Conservation (phyloP, 164 flowering plant species). For the Tetracentron sinense region DNA sequence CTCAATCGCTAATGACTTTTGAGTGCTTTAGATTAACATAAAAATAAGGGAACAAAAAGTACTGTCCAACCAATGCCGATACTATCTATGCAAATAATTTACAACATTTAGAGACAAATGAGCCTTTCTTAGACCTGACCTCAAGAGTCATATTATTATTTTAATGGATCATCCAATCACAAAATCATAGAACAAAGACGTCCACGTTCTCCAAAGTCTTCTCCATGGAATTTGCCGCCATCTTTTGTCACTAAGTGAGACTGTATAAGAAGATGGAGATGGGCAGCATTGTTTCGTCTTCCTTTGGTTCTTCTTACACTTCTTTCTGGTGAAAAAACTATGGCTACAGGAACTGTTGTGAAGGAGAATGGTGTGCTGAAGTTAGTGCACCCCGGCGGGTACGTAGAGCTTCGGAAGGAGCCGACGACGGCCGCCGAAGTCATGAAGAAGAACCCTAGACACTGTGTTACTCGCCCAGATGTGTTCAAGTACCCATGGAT, state of each 20-base stretch:
- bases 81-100: too few relatives aligned
- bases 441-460: slow-evolving; percentile 54
- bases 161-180: neutral
- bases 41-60: neutral
- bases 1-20: too few relatives aligned
- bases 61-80: too few relatives aligned
- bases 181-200: slow-evolving; percentile 3
- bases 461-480: slow-evolving; percentile 57
- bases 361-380: slow-evolving; percentile 39
- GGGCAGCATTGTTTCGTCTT: slow-evolving; percentile 5
- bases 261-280: slow-evolving; percentile 8
- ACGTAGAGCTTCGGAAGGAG: slow-evolving; percentile 32
- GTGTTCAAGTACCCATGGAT: slow-evolving; percentile 57
- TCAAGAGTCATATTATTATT: neutral
- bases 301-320: neutral
- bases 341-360: slow-evolving; percentile 17
- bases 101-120: too few relatives aligned
- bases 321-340: neutral
- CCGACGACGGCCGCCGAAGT: slow-evolving; percentile 46
- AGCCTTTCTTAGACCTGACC: too few relatives aligned
- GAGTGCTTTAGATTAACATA: too few relatives aligned
- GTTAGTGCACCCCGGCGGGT: slow-evolving; percentile 47
- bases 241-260: slow-evolving; percentile 7
- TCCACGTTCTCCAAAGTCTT: neutral
- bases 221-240: slow-evolving; percentile 9